These are phyloP conservation scores for Pugionium cornutum DNA, from an alignment of 345 rosid species.

Conservation along the genomic window DNA sequence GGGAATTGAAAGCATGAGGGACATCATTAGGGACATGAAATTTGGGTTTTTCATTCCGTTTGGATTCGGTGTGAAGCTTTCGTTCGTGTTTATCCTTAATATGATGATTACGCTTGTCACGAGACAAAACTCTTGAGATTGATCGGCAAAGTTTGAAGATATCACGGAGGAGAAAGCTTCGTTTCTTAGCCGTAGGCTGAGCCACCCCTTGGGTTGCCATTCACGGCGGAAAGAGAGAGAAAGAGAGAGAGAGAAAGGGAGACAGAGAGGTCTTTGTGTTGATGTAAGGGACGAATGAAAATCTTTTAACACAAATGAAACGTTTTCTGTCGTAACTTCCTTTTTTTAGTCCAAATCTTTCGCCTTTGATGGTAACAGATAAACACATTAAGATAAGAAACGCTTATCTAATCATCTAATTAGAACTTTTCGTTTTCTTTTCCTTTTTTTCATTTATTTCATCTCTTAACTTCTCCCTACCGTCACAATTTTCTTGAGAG, in stretches of 20 bases:
- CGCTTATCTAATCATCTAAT: conserved; percentile 10
- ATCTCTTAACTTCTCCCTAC: neutral
- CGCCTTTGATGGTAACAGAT: conserved; percentile 25
- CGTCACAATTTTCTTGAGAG: too few relatives aligned
- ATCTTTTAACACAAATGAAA: conserved; percentile 7
- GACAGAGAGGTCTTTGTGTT: conserved; percentile 4
- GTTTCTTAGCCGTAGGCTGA: conserved; percentile 37
- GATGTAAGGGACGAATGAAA: conserved; percentile 12
- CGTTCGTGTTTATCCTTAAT: conserved; percentile 15
- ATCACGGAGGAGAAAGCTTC: conserved; percentile 36
- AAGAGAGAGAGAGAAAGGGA: conserved; percentile 1
- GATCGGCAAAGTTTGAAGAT: conserved; percentile 10
- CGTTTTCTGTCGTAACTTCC: conserved; percentile 3
- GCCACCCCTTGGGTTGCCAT: conserved; percentile 39
- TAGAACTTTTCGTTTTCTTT: neutral
- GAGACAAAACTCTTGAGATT: conserved; percentile 34
- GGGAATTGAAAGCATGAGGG: neutral
- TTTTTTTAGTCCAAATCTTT: conserved; percentile 18
- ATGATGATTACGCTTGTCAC: conserved; percentile 33
- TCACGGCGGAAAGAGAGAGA: conserved; percentile 27
- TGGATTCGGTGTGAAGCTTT: conserved; percentile 18
- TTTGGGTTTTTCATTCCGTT: conserved; percentile 9
- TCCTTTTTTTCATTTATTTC: neutral
- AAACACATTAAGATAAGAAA: conserved; percentile 23
- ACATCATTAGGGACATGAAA: conserved; percentile 1